A percentile compares a stretch with the other conserved stretches of the same genome.
Conservation (phyloP, 2,329 filamentous ascomycete genomes). For the Verticillium klebahnii region DNA sequence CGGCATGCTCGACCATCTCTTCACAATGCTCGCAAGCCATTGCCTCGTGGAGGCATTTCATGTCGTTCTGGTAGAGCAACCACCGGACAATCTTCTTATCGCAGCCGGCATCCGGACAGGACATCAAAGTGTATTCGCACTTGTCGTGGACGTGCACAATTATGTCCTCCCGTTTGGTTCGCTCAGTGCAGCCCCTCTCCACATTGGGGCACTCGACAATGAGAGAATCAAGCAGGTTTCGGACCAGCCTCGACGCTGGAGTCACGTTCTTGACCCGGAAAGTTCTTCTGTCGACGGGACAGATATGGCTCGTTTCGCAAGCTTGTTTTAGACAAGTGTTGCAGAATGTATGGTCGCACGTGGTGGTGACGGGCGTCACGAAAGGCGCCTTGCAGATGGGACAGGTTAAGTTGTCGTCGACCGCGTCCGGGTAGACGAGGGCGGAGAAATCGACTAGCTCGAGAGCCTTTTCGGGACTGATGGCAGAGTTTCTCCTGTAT, state of each 20-base stretch:
- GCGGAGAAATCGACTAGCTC: conserved; percentile 36
- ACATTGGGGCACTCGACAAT: conserved; percentile 54
- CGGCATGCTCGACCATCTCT: conserved; percentile 40
- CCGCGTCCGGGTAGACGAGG: conserved; percentile 36
- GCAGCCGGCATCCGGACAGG: conserved; percentile 52
- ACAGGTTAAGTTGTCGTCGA: conserved; percentile 44
- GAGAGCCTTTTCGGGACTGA: neutral
- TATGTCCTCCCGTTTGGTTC: conserved; percentile 48
- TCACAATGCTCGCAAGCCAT: conserved; percentile 50
- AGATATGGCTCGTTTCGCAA: conserved; percentile 37
- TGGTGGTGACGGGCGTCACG: conserved; percentile 55
- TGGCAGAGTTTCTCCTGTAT: neutral
- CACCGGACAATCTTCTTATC: conserved; percentile 45
- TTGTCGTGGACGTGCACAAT: conserved; percentile 49
- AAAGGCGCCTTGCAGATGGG: conserved; percentile 58
- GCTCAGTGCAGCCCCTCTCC: conserved; percentile 42
- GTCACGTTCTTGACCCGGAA: conserved; percentile 22
- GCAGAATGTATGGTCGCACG: conserved; percentile 64
- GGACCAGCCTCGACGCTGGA: conserved; percentile 40
- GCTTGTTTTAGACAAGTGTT: conserved; percentile 47
- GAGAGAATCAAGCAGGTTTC: conserved; percentile 57
- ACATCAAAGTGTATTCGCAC: conserved; percentile 50
- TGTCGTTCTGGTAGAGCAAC: conserved; percentile 30
- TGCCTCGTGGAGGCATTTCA: conserved; percentile 50
- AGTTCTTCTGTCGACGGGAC: conserved; percentile 54